Evolutionary conservation across 2,329 filamentous ascomycete species (phyloP), one percentile per base, ranked within the genome.

Genomic region (Xylaria sp.): DNA sequence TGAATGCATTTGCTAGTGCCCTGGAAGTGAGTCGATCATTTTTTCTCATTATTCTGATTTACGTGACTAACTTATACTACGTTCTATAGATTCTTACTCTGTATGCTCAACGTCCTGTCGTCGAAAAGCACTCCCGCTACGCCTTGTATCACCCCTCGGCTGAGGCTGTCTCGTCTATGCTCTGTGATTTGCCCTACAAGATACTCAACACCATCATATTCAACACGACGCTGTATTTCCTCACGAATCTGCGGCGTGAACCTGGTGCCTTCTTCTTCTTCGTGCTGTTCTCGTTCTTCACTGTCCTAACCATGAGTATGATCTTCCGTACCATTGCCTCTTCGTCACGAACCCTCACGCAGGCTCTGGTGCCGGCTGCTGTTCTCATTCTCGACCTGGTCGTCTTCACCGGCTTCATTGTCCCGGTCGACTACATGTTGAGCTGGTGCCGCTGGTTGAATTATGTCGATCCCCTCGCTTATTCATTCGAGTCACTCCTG

Each of bases 121-220:
- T 97, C 68, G 93, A 97, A 78, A 97, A 97, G 79, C 94, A 97
- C 74, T 83, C 86, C 65, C 89, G 92, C 66, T 97, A 97, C 78
- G 93, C 94, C 20, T 85, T 97, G 20, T 97, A 97, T 75, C 94
- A 97, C 76, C 93, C 94, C 0, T 94, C 92, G 10, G 92, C 93
- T 17, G 94, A 97, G 84, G 93, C 93, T n/a, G 86, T 93, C 67
- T 89, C 92, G 0, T 96, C 92, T 10, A 96, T 97, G 91, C 80
- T 97, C 36, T 91, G 88, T 70, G 94, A 97, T 74, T 81, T 97
- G 81, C 94, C 94, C 0, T 93, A 93, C 80, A 97, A 96, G 79
- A 80, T 97, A 9, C 44, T 80, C n/a, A 94, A 94, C 74, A 82
- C 88, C 0, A 85, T 97, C 71, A 81, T 88, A 4, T 97, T 97